Evolutionary conservation across 306 rosid species (phyloP).

Genomic region (Prunus mongolica): DNA sequence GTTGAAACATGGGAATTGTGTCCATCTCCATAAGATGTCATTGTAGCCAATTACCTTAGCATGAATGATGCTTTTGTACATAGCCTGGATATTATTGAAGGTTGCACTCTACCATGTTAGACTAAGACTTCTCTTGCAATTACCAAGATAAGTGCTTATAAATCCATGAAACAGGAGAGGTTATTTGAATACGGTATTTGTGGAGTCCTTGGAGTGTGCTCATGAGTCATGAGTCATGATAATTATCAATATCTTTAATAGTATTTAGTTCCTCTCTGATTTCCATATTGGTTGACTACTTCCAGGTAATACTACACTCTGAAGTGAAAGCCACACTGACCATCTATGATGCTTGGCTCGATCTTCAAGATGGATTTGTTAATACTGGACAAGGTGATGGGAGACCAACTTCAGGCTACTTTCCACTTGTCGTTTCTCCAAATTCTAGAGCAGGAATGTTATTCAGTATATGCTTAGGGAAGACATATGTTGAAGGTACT

Average conservation of each 20-base stretch:
- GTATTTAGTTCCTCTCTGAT: constrained; percentile 18
- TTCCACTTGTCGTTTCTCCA: constrained; percentile 82
- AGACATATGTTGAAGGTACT: constrained; percentile 64
- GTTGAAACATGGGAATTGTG: constrained; percentile 4
- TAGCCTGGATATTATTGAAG: neutral
- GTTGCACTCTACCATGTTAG: neutral
- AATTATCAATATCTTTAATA: constrained; percentile 7
- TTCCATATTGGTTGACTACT: constrained; percentile 29
- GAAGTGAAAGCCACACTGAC: constrained; percentile 88
- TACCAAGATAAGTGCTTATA: neutral
- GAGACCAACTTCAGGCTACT: constrained; percentile 68
- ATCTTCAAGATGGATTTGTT: constrained; percentile 95
- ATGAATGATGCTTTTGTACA: neutral
- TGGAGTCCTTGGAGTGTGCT: constrained; percentile 7
- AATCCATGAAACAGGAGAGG: constrained; percentile 3
- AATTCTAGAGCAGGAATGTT: constrained; percentile 82
- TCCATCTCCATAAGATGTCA: neutral
- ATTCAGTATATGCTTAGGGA: constrained; percentile 78
- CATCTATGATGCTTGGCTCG: constrained; percentile 90
- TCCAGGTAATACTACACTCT: constrained; percentile 86
- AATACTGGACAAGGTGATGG: constrained; percentile 65
- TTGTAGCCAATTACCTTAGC: neutral
- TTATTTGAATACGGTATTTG: constrained; percentile 1
- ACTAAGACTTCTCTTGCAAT: neutral
- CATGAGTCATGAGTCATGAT: constrained; percentile 2